These are phyloP conservation scores for Claviceps spartinae DNA, from an alignment of 2,329 filamentous ascomycete species.

Conservation along the genomic window DNA sequence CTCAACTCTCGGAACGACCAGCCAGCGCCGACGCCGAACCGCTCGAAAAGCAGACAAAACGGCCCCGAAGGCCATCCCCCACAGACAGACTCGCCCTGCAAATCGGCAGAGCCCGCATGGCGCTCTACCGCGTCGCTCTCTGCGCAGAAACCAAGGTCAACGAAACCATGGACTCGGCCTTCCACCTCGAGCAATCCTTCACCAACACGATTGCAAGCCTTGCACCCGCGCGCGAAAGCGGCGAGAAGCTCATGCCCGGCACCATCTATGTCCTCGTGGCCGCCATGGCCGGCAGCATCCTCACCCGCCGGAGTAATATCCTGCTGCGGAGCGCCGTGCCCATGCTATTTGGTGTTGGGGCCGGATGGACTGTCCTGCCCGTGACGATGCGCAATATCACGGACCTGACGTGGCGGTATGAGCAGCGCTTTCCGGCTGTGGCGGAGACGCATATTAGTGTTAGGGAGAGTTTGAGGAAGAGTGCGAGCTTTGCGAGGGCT, in stretches of 20 bases:
- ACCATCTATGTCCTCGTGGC: slow-evolving; percentile 85
- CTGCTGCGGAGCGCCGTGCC: slow-evolving; percentile 66
- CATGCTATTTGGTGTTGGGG: slow-evolving; percentile 64
- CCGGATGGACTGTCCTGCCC: slow-evolving; percentile 74
- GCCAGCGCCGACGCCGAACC: slow-evolving; percentile 15
- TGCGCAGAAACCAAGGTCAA: slow-evolving; percentile 74
- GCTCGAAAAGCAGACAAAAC: slow-evolving; percentile 14
- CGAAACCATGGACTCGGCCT: slow-evolving; percentile 61
- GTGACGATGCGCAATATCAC: slow-evolving; percentile 82
- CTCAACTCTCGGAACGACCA: slow-evolving; percentile 11
- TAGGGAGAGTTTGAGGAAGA: slow-evolving; percentile 54
- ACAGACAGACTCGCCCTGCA: slow-evolving; percentile 81
- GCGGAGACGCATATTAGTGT: slow-evolving; percentile 67
- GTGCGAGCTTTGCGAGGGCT: slow-evolving; percentile 59
- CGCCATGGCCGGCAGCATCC: slow-evolving; percentile 87
- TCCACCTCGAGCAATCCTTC: slow-evolving; percentile 78
- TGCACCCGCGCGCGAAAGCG: slow-evolving; percentile 70
- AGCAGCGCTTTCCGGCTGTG: slow-evolving; percentile 73
- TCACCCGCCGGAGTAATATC: slow-evolving; percentile 77
- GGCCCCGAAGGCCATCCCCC: slow-evolving; percentile 49
- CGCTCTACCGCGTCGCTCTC: slow-evolving; percentile 63
- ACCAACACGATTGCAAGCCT: slow-evolving; percentile 80
- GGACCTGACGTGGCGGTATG: slow-evolving; percentile 80
- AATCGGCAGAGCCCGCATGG: slow-evolving; percentile 66
- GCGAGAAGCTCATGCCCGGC: slow-evolving; percentile 82